These are phyloP conservation scores for Lentinula detonsa DNA, from an alignment of 768 basidiomycete species.

Conservation along the genomic window DNA sequence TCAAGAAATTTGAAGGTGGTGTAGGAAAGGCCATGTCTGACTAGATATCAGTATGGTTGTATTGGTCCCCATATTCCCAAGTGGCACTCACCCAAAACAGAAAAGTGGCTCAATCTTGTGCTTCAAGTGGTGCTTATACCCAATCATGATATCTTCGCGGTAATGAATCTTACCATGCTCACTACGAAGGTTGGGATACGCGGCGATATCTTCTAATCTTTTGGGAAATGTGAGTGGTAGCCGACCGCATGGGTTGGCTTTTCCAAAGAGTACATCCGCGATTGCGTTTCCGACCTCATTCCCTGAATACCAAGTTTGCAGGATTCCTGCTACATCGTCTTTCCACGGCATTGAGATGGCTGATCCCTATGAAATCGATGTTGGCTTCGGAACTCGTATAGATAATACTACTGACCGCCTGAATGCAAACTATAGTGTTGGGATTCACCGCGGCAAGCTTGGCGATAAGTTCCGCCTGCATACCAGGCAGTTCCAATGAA, in stretches of 20 bases:
- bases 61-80: slow-evolving; percentile 1
- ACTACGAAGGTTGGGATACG: slow-evolving; percentile 49
- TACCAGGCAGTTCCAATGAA: slow-evolving; percentile 51
- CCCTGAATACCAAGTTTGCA: slow-evolving; percentile 64
- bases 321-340: slow-evolving; percentile 40
- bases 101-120: slow-evolving; percentile 50
- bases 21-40: slow-evolving; percentile 69
- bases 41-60: background rate
- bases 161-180: slow-evolving; percentile 56
- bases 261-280: slow-evolving; percentile 59
- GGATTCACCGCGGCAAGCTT: slow-evolving; percentile 48
- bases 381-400: background rate
- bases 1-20: slow-evolving; percentile 57
- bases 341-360: slow-evolving; percentile 76
- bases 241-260: slow-evolving; percentile 53
- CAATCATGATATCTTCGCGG: slow-evolving; percentile 59
- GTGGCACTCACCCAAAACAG: slow-evolving; percentile 51
- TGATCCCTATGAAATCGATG: slow-evolving; percentile 39
- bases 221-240: slow-evolving; percentile 58
- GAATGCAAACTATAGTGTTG: slow-evolving; percentile 53
- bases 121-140: slow-evolving; percentile 64
- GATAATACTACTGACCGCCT: slow-evolving; percentile 37
- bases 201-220: slow-evolving; percentile 55
- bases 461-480: slow-evolving; percentile 52
- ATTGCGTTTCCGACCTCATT: slow-evolving; percentile 64